These are phyloP conservation scores for Flaveria trinervia DNA, from an alignment of 129 eudicot species.

Conservation along the genomic window DNA sequence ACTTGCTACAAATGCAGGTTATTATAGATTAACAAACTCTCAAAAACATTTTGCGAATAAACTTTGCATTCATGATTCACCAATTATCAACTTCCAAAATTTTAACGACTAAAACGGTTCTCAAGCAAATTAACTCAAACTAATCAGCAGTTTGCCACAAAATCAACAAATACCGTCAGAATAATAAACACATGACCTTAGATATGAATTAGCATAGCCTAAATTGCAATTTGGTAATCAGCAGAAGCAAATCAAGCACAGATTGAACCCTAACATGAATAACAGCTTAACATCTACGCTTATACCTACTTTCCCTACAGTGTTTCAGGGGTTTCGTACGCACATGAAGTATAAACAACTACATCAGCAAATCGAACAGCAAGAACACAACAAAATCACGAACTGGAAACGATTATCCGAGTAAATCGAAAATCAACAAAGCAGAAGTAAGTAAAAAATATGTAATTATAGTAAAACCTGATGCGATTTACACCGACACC, in stretches of 20 bases:
- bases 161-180: slow-evolving; percentile 1
- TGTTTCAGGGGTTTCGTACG: not conserved
- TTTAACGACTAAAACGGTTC: not conserved
- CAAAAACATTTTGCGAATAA: not conserved
- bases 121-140: slow-evolving; percentile 11
- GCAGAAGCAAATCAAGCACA: slow-evolving; percentile 10
- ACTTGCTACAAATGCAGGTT: not conserved
- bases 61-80: not conserved
- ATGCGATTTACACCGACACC: slow-evolving; percentile 7
- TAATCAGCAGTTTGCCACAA: not conserved
- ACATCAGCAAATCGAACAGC: slow-evolving; percentile 1
- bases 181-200: not conserved
- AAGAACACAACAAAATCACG: slow-evolving; percentile 11
- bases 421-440: not conserved
- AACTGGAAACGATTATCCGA: not conserved
- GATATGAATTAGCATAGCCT: not conserved
- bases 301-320: not conserved
- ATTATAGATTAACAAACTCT: not conserved
- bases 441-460: not conserved
- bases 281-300: not conserved
- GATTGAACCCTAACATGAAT: not conserved
- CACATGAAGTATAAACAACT: not conserved
- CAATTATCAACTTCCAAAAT: not conserved
- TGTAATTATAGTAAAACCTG: not conserved
- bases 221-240: not conserved